These are phyloP conservation scores for Cladosporium sp. DNA, from an alignment of 2,329 filamentous ascomycete species.

Conservation along the genomic window DNA sequence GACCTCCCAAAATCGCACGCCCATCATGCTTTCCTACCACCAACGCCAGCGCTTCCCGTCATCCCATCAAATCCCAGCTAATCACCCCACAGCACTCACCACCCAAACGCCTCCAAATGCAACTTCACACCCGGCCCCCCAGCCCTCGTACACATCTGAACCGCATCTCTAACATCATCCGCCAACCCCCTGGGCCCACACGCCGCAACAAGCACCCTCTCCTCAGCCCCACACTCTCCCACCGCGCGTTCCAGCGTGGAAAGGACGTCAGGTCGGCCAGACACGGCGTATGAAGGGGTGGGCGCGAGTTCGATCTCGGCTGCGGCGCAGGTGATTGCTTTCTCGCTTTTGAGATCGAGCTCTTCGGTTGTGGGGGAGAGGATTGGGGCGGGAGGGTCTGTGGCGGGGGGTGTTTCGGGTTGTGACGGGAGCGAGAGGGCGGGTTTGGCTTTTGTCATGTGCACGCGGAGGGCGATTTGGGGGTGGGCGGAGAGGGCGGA, in stretches of 20 bases:
- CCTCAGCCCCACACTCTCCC: slow-evolving; percentile 2
- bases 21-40: too few relatives aligned
- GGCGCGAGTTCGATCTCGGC: neutral
- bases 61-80: too few relatives aligned
- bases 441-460: slow-evolving; percentile 39
- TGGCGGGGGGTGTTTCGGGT: neutral
- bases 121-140: slow-evolving; percentile 18
- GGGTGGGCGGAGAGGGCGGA: slow-evolving; percentile 39
- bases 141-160: slow-evolving; percentile 7
- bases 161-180: slow-evolving; percentile 12
- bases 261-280: slow-evolving; percentile 14
- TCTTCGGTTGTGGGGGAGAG: neutral
- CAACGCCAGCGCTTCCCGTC: too few relatives aligned
- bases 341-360: neutral
- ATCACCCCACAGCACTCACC: too few relatives aligned
- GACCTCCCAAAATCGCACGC: too few relatives aligned
- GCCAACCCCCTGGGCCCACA: slow-evolving; percentile 26
- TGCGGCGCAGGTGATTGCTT: neutral
- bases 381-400: neutral
- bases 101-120: slow-evolving; percentile 21
- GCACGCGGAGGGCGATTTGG: slow-evolving; percentile 47
- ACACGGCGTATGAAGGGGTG: neutral
- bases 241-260: slow-evolving; percentile 13
- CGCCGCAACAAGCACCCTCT: slow-evolving; percentile 21
- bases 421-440: neutral